A percentile compares a stretch with the other conserved stretches of the same genome.
Evolutionary conservation across 2,329 filamentous ascomycete species (phyloP).

Genomic region (Colletotrichum cordylinicola): DNA sequence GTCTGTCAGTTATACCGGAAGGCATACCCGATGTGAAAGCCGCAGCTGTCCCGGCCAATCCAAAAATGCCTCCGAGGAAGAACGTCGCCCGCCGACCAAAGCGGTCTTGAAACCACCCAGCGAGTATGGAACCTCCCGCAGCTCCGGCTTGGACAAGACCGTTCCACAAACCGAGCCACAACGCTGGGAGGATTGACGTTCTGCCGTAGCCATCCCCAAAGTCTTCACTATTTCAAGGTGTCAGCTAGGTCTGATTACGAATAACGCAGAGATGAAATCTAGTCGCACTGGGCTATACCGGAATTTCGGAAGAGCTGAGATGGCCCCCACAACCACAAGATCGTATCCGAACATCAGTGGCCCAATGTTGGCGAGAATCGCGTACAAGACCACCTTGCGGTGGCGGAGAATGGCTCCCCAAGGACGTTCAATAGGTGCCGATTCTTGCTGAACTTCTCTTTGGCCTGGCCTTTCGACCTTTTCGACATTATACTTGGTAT

Average conservation of each 20-base stretch:
- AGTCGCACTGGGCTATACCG: not conserved
- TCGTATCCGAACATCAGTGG: constrained; percentile 6
- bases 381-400: not conserved
- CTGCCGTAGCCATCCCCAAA: not conserved
- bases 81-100: not conserved
- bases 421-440: not conserved
- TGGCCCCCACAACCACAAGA: not conserved
- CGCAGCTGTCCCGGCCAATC: not conserved
- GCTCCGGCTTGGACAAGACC: not conserved
- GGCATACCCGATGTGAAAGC: not conserved
- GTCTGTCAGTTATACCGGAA: not conserved
- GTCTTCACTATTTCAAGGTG: not conserved
- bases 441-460: not conserved
- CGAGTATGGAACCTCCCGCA: not conserved
- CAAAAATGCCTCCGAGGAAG: not conserved
- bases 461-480: not conserved
- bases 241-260: not conserved
- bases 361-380: not conserved
- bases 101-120: not conserved
- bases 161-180: constrained; percentile 4
- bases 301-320: not conserved
- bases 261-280: not conserved
- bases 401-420: not conserved
- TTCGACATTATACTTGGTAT: not conserved
- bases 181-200: not conserved